Evolutionary conservation across 129 eudicot genomes (phyloP).

Genomic region (Pittosporum tobira): DNA sequence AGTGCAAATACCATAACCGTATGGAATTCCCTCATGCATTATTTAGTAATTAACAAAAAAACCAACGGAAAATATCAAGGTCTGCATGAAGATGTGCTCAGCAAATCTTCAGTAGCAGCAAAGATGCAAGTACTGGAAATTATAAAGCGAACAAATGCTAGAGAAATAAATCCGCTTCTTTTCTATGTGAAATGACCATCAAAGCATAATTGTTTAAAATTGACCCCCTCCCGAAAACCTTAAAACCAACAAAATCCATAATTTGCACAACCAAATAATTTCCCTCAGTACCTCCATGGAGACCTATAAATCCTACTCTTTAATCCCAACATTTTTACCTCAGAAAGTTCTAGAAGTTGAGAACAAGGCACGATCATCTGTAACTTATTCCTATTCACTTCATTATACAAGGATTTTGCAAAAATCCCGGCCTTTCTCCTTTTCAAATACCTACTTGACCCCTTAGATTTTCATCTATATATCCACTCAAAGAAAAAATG

Average conservation of each 20-base stretch:
- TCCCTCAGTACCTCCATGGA: conserved; percentile 23
- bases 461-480: conserved; percentile 22
- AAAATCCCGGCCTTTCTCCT: conserved; percentile 17
- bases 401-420: conserved; percentile 21
- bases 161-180: conserved; percentile 18
- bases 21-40: background rate
- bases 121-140: background rate
- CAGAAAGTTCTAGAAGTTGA: conserved; percentile 25
- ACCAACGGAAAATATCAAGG: background rate
- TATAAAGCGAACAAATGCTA: background rate
- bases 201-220: conserved; percentile 24
- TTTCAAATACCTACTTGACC: conserved; percentile 9
- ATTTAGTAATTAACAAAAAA: background rate
- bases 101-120: background rate
- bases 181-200: conserved; percentile 21
- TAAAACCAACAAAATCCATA: conserved; percentile 40
- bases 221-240: conserved; percentile 16
- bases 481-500: conserved; percentile 23
- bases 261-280: conserved; percentile 40
- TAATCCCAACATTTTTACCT: conserved; percentile 21
- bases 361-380: conserved; percentile 31
- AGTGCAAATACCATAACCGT: no score
- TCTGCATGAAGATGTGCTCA: background rate
- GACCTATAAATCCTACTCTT: conserved; percentile 42
- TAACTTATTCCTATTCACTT: conserved; percentile 54